Conservation (phyloP, 768 basidiomycete species). For the Lactarius pseudohatsudake region DNA sequence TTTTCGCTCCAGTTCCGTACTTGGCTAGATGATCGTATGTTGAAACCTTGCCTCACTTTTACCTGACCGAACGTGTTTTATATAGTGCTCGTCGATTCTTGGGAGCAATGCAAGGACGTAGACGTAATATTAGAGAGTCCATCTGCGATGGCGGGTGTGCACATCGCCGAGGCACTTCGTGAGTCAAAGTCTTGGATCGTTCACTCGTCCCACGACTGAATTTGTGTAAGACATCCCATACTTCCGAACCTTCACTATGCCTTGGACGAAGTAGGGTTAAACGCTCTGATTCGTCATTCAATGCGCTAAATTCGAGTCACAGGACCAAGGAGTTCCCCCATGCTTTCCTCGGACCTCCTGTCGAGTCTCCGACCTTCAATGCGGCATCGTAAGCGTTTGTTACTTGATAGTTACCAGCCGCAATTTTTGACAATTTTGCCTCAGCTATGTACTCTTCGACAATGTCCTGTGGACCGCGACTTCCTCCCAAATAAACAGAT, state of each 20-base stretch:
- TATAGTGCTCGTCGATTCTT: constrained; percentile 58
- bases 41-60: background rate
- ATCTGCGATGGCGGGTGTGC: constrained; percentile 68
- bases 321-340: constrained; percentile 64
- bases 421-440: background rate
- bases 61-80: background rate
- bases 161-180: constrained; percentile 69
- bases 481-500: constrained; percentile 61
- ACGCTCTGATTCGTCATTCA: background rate
- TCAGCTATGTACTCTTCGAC: constrained; percentile 60
- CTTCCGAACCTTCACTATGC: constrained; percentile 64
- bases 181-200: constrained; percentile 27
- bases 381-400: constrained; percentile 46
- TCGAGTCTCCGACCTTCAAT: constrained; percentile 63
- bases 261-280: constrained; percentile 50
- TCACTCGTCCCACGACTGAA: constrained; percentile 11
- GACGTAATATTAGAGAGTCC: constrained; percentile 67
- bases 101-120: constrained; percentile 62
- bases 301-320: constrained; percentile 1
- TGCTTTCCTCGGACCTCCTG: constrained; percentile 61
- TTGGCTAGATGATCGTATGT: constrained; percentile 64
- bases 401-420: background rate
- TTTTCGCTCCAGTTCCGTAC: constrained; percentile 47
- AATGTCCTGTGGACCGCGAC: constrained; percentile 70
- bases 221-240: constrained; percentile 54